Base-by-base conservation (phyloP, 495 filamentous ascomycete species). In the Penicillium angulare region DNA sequence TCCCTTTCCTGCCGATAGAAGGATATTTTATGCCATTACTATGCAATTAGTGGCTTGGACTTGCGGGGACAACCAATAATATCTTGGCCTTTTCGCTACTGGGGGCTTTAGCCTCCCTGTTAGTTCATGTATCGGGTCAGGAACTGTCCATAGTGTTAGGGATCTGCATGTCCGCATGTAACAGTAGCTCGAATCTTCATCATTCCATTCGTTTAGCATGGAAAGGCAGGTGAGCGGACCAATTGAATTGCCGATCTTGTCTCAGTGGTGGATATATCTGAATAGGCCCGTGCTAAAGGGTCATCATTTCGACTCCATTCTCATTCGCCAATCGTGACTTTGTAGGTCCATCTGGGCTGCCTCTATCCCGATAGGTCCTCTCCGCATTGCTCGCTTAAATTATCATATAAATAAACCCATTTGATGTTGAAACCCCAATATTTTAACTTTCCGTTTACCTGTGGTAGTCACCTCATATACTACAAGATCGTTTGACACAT, bases 11-110 rank as follows among this genome's bases (percentile, higher is more conserved):
- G 17, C 36, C 51, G 50, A 49, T 47, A 34, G 49, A 49, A 20
- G 29, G 23, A 43, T 43, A 33, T 29, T 49, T 24, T 32, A 24
- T 46, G 57, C 27, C 43, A 26, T 38, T 29, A 50, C 29, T 32
- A 24, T 46, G 57, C 27, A 47, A 26, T 26, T 39, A 46, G 46
- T 39, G 56, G 17, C 29, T 46, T 52, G 21, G 56, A 36, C 49
- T 56, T 56, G 52, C 42, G 54, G 49, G 45, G 46, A 44, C 7
- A 26, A 33, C 43, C 24, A 57, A 60, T 53, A 32, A 22, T 15
- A 39, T 32, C 7, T 16, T 24, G 4, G 40, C 26, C 40, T 53
- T 53, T 56, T 56, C 53, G 42, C 49, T 49, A 58, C 34, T 17
- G 55, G 35, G 40, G 32, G 22, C 12, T 16, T 44, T 27, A 22